Percentiles rank a stretch among this genome's conserved stretches.
These are phyloP conservation scores for Paecilomyces sp. DNA, from an alignment of 2,329 filamentous ascomycete species.

Conservation along the genomic window DNA sequence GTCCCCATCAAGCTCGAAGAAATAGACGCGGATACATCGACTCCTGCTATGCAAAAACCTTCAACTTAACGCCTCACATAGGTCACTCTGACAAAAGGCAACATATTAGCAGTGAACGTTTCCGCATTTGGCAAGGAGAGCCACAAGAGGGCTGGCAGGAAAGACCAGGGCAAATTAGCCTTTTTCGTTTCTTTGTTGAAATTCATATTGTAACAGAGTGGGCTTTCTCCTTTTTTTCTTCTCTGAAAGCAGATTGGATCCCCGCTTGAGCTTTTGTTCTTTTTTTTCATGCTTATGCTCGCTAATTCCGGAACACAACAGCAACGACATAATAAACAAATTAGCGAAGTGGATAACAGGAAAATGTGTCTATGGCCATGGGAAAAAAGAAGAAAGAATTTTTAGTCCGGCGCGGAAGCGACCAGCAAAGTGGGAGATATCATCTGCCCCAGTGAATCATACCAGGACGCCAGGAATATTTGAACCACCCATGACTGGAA, in stretches of 20 bases:
- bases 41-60: neutral
- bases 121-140: neutral
- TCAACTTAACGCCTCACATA: neutral
- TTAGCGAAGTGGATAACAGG: conserved; percentile 7
- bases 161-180: neutral
- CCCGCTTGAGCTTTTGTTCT: conserved; percentile 14
- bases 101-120: neutral
- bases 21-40: neutral
- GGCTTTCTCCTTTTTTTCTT: neutral
- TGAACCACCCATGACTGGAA: conserved; percentile 18
- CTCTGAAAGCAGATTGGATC: conserved; percentile 2
- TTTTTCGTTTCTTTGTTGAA: neutral
- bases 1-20: neutral
- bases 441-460: conserved; percentile 24
- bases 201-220: neutral
- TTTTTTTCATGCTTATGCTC: conserved; percentile 22
- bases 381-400: conserved; percentile 13
- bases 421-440: conserved; percentile 19
- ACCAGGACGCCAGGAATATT: conserved; percentile 28
- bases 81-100: neutral
- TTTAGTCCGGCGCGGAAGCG: conserved; percentile 21
- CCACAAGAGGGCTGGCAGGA: neutral
- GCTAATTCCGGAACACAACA: conserved; percentile 17
- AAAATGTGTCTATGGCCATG: conserved; percentile 26
- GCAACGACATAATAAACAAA: conserved; percentile 1